These are phyloP conservation scores for Pythium inflatum DNA, from an alignment of 352 stramenopile genomes.

Conservation along the genomic window DNA sequence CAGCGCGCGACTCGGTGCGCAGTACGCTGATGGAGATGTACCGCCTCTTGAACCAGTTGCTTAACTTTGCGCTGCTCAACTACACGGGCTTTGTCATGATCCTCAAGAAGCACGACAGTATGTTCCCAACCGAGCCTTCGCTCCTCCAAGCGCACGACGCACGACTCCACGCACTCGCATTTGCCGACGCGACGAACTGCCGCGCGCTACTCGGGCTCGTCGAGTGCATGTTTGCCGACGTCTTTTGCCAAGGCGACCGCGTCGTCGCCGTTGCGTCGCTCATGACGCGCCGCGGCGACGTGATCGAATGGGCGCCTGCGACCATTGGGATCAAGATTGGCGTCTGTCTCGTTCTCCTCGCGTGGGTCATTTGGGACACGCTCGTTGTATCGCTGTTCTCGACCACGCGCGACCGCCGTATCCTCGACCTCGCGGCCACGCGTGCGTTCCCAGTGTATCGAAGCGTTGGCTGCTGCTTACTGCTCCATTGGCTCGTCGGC, in stretches of 20 bases:
- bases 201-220: conserved; percentile 55
- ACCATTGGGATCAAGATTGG: conserved; percentile 87
- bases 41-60: conserved; percentile 91
- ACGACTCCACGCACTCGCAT: conserved; percentile 60
- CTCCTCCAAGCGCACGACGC: conserved; percentile 44
- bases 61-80: conserved; percentile 98
- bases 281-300: conserved; percentile 77
- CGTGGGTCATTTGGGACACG: conserved; percentile 97
- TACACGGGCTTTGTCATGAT: conserved; percentile 99
- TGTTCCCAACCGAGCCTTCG: conserved; percentile 49
- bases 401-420: conserved; percentile 63
- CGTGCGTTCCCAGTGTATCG: conserved; percentile 95
- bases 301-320: conserved; percentile 80
- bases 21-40: conserved; percentile 94
- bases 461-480: conserved; percentile 92
- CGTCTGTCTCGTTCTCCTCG: conserved; percentile 74
- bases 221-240: conserved; percentile 71
- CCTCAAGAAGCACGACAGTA: conserved; percentile 97
- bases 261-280: conserved; percentile 77
- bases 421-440: conserved; percentile 79
- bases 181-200: conserved; percentile 60
- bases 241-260: conserved; percentile 77
- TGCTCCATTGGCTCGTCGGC: conserved; percentile 96
- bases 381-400: conserved; percentile 82
- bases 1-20: conserved; percentile 90